These are phyloP conservation scores for Irpex lacteus DNA, from an alignment of 1,284 basidiomycete genomes.

Conservation along the genomic window DNA sequence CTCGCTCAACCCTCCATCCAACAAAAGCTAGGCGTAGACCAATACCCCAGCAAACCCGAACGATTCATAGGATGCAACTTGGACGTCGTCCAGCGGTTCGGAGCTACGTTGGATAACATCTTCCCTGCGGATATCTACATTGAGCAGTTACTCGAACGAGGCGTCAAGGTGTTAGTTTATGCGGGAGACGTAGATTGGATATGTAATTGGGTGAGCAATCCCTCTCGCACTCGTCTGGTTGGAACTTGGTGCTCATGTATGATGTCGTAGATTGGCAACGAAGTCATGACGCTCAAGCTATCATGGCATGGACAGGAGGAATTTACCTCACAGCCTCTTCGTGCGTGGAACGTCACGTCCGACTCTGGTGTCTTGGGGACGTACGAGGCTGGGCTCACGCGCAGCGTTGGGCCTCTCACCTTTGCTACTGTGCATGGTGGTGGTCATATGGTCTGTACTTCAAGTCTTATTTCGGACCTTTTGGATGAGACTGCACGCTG, in stretches of 20 bases:
- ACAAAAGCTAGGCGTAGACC: background rate
- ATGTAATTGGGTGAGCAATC: constrained; percentile 62
- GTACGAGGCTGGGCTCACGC: constrained; percentile 51
- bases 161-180: constrained; percentile 71
- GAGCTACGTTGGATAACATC: constrained; percentile 31
- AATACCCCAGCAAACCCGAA: background rate
- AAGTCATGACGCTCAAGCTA: constrained; percentile 58
- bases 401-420: constrained; percentile 56
- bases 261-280: constrained; percentile 46
- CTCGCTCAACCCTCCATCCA: background rate
- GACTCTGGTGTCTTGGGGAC: background rate
- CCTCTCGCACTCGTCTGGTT: background rate
- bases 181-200: constrained; percentile 74
- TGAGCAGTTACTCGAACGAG: constrained; percentile 70
- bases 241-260: background rate
- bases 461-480: background rate
- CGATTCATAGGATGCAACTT: constrained; percentile 50
- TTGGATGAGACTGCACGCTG: background rate
- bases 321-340: constrained; percentile 44
- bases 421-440: constrained; percentile 60
- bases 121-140: constrained; percentile 56
- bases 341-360: constrained; percentile 57
- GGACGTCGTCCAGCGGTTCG: constrained; percentile 43
- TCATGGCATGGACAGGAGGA: constrained; percentile 59
- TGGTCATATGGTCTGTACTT: constrained; percentile 58